Conservation (phyloP, 306 rosid species). For the Cicer cuneatum region DNA sequence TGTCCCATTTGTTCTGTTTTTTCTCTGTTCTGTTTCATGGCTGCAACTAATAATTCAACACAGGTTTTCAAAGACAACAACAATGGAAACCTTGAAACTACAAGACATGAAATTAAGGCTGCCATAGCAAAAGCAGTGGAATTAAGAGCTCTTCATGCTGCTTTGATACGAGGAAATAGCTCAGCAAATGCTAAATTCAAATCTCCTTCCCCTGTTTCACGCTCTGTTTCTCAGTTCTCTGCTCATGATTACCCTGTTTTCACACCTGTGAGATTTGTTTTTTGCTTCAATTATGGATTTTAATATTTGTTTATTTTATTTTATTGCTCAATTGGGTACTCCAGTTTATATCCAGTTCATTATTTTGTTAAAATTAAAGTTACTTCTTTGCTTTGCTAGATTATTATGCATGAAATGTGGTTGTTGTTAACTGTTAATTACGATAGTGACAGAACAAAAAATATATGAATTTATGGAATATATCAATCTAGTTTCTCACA, state of each 20-base stretch:
- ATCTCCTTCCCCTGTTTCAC: conserved; percentile 68
- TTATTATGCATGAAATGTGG: conserved; percentile 27
- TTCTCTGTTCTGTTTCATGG: conserved; percentile 66
- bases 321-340: conserved; percentile 31
- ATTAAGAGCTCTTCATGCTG: conserved; percentile 92
- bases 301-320: neutral
- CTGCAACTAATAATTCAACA: conserved; percentile 50
- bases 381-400: conserved; percentile 1
- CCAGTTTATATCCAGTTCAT: neutral
- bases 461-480: conserved; percentile 43
- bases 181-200: conserved; percentile 64
- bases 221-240: conserved; percentile 76
- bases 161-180: conserved; percentile 72
- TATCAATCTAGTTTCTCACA: no score
- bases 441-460: conserved; percentile 12
- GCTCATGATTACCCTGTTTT: conserved; percentile 98
- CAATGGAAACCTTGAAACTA: conserved; percentile 53
- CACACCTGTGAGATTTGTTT: conserved; percentile 70
- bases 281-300: conserved; percentile 23
- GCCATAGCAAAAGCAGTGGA: conserved; percentile 98
- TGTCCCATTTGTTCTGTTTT: conserved; percentile 42
- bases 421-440: conserved; percentile 13
- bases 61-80: conserved; percentile 55
- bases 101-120: conserved; percentile 74
- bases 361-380: conserved; percentile 12